Evolutionary conservation across 169 alveolate genomes (phyloP).

Genomic region (Plasmodium gaboni): DNA sequence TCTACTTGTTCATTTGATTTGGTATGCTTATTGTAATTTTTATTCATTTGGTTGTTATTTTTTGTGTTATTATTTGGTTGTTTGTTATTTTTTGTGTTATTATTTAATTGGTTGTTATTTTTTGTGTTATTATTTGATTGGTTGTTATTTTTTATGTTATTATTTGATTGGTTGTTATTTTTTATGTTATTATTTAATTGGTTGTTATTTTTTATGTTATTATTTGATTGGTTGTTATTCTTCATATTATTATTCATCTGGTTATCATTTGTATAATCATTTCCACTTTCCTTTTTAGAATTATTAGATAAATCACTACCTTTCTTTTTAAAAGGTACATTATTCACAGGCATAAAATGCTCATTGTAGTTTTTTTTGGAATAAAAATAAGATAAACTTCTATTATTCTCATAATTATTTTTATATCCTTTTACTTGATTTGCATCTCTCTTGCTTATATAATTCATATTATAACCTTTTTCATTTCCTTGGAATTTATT

Average conservation of each 20-base stretch:
- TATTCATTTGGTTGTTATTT: too few species aligned
- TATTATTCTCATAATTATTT: not conserved
- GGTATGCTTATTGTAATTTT: not conserved
- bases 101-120: too few species aligned
- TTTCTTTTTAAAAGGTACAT: not conserved
- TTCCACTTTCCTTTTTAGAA: constrained; percentile 1
- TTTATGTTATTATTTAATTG: too few species aligned
- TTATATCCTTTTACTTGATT: not conserved
- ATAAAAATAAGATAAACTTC: not conserved
- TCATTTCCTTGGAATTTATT: not conserved
- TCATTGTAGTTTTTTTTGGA: constrained; percentile 8
- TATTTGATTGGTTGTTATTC: too few species aligned
- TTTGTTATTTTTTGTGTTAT: too few species aligned
- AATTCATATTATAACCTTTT: constrained; percentile 6
- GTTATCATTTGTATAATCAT: not conserved
- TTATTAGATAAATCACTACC: not conserved
- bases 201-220: too few species aligned
- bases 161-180: too few species aligned
- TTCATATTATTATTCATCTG: not conserved
- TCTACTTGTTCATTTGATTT: constrained; percentile 8
- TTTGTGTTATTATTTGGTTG: too few species aligned
- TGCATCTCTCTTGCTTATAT: constrained; percentile 2
- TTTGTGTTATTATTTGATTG: too few species aligned
- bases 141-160: too few species aligned
- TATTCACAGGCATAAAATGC: constrained; percentile 1